phyloP scores from a whole-genome alignment of 768 basidiomycete species.

The Trametes sanguinea region DNA sequence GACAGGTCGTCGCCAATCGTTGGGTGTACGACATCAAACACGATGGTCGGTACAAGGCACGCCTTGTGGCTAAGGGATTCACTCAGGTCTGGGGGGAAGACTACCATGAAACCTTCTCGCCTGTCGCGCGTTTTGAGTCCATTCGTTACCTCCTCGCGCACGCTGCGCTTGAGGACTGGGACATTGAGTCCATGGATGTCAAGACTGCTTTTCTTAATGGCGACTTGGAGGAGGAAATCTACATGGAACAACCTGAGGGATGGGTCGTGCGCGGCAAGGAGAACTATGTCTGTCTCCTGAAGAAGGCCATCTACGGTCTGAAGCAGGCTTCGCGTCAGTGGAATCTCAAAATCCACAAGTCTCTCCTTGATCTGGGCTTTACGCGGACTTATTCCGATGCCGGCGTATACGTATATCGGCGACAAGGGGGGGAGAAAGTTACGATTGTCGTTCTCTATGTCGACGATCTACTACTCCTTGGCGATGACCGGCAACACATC shows the following conservation, averaged over 20 bases:
- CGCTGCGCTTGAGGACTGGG: constrained; percentile 28
- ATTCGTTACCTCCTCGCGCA: constrained; percentile 29
- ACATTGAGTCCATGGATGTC: constrained; percentile 32
- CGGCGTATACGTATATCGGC: constrained; percentile 5
- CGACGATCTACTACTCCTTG: constrained; percentile 6
- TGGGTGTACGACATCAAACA: background rate
- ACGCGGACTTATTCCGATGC: constrained; percentile 25
- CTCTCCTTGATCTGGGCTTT: constrained; percentile 30
- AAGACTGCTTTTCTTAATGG: constrained; percentile 34
- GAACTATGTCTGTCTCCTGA: constrained; percentile 26
- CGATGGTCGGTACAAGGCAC: constrained; percentile 32
- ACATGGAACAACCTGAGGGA: constrained; percentile 32
- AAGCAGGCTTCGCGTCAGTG: constrained; percentile 33
- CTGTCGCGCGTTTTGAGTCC: constrained; percentile 24
- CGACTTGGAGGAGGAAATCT: constrained; percentile 31
- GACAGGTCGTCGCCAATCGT: background rate
- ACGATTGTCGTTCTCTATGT: background rate
- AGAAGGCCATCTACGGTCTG: constrained; percentile 35
- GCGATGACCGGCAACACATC: background rate
- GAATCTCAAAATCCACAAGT: constrained; percentile 26
- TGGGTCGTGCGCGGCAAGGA: constrained; percentile 20
- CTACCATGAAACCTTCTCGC: constrained; percentile 35
- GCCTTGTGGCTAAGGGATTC: constrained; percentile 40
- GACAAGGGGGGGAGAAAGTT: background rate
- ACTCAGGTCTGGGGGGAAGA: constrained; percentile 34